A percentile compares a stretch with the other conserved stretches of the same genome.
Conservation (phyloP, 1,284 basidiomycete species). For the Fomitopsis pinicola region DNA sequence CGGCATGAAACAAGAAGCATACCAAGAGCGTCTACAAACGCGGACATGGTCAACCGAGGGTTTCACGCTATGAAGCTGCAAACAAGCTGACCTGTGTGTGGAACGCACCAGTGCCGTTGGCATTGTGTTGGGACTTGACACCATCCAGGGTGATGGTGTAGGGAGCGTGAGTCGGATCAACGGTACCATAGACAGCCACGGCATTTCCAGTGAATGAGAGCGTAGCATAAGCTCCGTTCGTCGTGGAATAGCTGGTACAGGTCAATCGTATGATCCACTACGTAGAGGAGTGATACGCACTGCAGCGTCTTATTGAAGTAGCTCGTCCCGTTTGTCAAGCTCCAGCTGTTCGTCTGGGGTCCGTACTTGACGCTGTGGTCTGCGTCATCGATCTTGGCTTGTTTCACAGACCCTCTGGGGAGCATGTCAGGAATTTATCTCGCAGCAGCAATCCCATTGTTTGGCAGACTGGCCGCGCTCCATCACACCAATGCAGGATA, state of each 20-base stretch:
- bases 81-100: constrained; percentile 33
- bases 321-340: constrained; percentile 20
- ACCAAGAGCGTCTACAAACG: constrained; percentile 39
- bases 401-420: constrained; percentile 25
- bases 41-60: not conserved
- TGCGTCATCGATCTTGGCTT: constrained; percentile 37
- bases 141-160: constrained; percentile 44
- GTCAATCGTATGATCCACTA: constrained; percentile 21
- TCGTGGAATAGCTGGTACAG: constrained; percentile 39
- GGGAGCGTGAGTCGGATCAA: constrained; percentile 44
- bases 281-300: constrained; percentile 21
- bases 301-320: constrained; percentile 39
- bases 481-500: too few relatives aligned
- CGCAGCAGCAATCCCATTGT: not conserved
- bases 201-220: constrained; percentile 45
- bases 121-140: constrained; percentile 23
- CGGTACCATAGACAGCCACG: constrained; percentile 47
- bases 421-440: not conserved
- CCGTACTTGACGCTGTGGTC: constrained; percentile 34
- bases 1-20: constrained; percentile 4
- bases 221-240: constrained; percentile 36
- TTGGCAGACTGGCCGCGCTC: not conserved
- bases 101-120: constrained; percentile 30
- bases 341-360: constrained; percentile 35
- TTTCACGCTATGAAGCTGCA: not conserved